Evolutionary conservation across 2,329 filamentous ascomycete genomes (phyloP), one percentile per base, ranked within the genome.

Genomic region (Penicillium aurantiogriseum): DNA sequence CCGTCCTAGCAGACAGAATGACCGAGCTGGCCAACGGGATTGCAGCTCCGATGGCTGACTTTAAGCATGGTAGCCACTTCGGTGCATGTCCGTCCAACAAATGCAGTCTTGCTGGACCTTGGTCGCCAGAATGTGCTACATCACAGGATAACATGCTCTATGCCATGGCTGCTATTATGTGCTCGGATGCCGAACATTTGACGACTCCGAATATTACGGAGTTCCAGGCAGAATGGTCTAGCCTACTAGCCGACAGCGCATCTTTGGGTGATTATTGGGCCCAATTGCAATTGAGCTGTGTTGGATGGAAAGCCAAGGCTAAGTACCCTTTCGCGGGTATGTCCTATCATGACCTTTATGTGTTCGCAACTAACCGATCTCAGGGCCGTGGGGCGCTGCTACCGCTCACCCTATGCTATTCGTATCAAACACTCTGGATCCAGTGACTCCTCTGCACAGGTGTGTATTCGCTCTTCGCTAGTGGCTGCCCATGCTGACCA

Each of bases 351-450:
- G 25, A 7, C 11, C 23, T 13, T 5, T 15, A 13, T n/a, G 15
- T 15, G 3, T 43, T 29, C 9, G 19, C 5, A n/a, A 3, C 42
- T 59, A 10, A 60, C 35, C 17, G 10, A 19, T 33, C 29, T 36
- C 15, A 72, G 68, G 63, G 7, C 68, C 69, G 21, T 64, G 65
- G 42, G 68, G 66, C 42, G 69, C 67, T 29, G 62, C 66, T n/a
- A 72, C 73, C 1, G 69, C 77, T 6, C 78, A 83, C 60, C 85
- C 85, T 0, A 73, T 87, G 33, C 75, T 87, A 7, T 83, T 85
- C 65, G 71, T 86, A 13, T 81, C 80, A 36, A 86, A 83, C 64
- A 81, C 79, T 0, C 76, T 81, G 15, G 85, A 87, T 56, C 85
- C 85, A 0, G 82, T 87, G 0, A 87, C 84, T 0, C 84, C 84